These are phyloP conservation scores for Trichosanthes truncata DNA, from an alignment of 306 rosid species.

Conservation along the genomic window DNA sequence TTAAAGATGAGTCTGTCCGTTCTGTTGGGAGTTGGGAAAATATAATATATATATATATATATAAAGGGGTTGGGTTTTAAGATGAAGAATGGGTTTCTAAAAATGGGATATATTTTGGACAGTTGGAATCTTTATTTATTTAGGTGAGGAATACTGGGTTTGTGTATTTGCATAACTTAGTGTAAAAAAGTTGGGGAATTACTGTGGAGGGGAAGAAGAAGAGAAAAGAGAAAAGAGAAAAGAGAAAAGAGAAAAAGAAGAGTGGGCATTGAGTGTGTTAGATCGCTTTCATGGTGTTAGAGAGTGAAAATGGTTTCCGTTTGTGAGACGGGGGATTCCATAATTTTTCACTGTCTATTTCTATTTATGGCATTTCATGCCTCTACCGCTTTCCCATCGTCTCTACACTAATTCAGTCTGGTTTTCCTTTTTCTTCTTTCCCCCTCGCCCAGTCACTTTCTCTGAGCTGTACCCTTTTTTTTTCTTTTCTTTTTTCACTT, in stretches of 20 bases:
- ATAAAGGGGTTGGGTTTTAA: no score
- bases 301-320: not conserved
- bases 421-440: not conserved
- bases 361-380: constrained; percentile 2
- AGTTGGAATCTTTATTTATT: constrained; percentile 21
- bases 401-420: not conserved
- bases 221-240: no score
- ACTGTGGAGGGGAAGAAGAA: no score
- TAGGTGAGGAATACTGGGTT: not conserved
- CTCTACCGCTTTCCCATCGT: not conserved
- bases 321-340: not conserved
- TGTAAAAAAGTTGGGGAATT: not conserved
- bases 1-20: not conserved
- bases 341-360: not conserved
- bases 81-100: constrained; percentile 18
- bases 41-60: no score
- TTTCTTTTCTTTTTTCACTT: not conserved
- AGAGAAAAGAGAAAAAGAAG: not conserved
- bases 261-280: not conserved
- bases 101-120: constrained; percentile 30
- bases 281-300: not conserved
- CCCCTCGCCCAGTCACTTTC: not conserved
- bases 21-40: not conserved
- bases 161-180: not conserved
- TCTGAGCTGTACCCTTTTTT: not conserved